These are phyloP conservation scores for Ulota crispa DNA, from an alignment of 225 moss, liverwort and hornwort genomes.

Conservation along the genomic window DNA sequence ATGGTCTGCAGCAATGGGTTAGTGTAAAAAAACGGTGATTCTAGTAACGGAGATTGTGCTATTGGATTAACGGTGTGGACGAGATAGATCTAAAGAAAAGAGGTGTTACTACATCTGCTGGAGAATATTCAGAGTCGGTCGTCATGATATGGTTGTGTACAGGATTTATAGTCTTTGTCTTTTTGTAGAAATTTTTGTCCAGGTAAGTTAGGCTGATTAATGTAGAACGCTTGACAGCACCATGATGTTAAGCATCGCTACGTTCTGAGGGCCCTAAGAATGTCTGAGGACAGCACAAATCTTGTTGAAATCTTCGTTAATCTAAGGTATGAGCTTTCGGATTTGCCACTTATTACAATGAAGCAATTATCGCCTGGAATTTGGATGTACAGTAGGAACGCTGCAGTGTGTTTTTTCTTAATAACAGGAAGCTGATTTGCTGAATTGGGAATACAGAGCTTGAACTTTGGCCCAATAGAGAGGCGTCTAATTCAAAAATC, in stretches of 20 bases:
- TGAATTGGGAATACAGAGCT: no score
- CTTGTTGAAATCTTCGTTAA: background rate
- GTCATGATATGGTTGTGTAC: background rate
- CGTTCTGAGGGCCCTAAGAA: background rate
- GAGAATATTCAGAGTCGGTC: background rate
- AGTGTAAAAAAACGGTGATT: slow-evolving; percentile 9
- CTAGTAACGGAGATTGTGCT: background rate
- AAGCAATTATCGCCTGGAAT: no score
- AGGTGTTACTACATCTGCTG: background rate
- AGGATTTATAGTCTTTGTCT: slow-evolving; percentile 10
- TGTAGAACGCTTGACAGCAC: background rate
- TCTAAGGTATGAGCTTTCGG: no score
- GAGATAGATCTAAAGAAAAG: background rate
- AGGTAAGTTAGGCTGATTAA: background rate
- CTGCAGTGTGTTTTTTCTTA: no score
- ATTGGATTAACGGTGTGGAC: background rate
- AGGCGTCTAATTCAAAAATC: no score
- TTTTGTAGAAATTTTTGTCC: background rate
- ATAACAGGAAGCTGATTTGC: no score
- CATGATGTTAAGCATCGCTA: background rate
- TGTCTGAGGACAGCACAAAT: background rate
- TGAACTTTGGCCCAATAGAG: no score
- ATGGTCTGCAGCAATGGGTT: slow-evolving; percentile 7
- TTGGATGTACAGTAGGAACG: no score
- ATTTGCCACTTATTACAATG: no score